These are phyloP conservation scores for Alternaria novae-zelandiae DNA, from an alignment of 2,329 filamentous ascomycete genomes.

Conservation along the genomic window DNA sequence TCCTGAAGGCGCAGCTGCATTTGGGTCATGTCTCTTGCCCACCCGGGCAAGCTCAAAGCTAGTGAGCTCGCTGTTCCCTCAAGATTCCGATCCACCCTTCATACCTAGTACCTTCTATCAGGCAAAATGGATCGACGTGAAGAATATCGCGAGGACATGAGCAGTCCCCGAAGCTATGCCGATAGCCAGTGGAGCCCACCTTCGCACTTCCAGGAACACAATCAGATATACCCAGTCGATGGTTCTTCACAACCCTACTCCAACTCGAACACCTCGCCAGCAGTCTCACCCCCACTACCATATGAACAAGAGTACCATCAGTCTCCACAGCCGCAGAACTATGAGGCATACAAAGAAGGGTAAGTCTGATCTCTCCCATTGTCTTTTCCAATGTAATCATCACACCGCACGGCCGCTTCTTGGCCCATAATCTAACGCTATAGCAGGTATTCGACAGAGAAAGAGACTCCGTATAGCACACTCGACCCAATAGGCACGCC, in stretches of 20 bases:
- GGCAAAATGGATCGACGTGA: constrained; percentile 23
- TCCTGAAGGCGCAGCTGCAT: constrained; percentile 17
- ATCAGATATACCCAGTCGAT: constrained; percentile 20
- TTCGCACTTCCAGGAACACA: constrained; percentile 28
- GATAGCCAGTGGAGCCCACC: constrained; percentile 29
- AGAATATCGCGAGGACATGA: constrained; percentile 19
- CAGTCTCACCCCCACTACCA: constrained; percentile 21
- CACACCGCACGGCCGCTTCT: not conserved
- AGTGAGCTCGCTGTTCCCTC: not conserved
- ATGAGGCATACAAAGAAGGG: constrained; percentile 20
- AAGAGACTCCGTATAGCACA: constrained; percentile 25
- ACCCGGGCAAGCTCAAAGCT: constrained; percentile 2
- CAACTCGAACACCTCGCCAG: constrained; percentile 20
- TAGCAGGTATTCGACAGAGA: constrained; percentile 26
- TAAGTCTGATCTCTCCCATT: constrained; percentile 4
- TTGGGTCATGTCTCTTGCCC: constrained; percentile 7
- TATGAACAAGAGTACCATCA: constrained; percentile 21
- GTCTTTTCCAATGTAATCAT: not conserved
- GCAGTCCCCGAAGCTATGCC: constrained; percentile 15
- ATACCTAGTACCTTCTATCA: constrained; percentile 2
- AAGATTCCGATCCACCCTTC: constrained; percentile 13
- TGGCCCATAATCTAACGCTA: constrained; percentile 9
- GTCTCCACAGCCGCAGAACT: constrained; percentile 6
- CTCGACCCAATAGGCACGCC: constrained; percentile 6
- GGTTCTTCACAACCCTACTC: constrained; percentile 9